phyloP scores from a whole-genome alignment of 345 rosid species.

The Boechera divaricarpa region DNA sequence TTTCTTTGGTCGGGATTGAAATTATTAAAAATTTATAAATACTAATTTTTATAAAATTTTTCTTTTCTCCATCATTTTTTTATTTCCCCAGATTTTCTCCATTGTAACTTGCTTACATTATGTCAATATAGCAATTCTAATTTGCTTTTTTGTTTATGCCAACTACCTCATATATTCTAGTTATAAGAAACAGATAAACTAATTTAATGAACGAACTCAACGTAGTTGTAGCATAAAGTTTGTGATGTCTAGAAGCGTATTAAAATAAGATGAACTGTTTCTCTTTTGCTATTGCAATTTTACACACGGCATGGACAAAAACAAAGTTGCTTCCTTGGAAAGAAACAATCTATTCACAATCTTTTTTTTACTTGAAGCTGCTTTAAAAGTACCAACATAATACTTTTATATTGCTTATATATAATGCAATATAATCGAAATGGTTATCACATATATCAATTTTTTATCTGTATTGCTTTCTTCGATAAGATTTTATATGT shows the following conservation, averaged over 20 bases:
- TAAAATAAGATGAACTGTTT: not conserved
- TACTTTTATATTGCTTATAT: constrained; percentile 7
- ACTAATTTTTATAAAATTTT: too few relatives aligned
- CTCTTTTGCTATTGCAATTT: not conserved
- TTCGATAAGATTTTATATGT: not conserved
- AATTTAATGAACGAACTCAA: not conserved
- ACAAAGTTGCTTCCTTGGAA: constrained; percentile 13
- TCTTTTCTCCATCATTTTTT: too few relatives aligned
- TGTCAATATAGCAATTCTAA: too few relatives aligned
- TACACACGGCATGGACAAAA: constrained; percentile 4
- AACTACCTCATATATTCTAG: not conserved
- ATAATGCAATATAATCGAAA: constrained; percentile 1
- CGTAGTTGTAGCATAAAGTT: not conserved
- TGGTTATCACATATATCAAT: not conserved
- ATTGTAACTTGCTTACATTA: too few relatives aligned
- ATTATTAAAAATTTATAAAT: too few relatives aligned
- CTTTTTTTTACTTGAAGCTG: constrained; percentile 10
- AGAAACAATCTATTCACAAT: constrained; percentile 13
- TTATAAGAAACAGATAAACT: not conserved
- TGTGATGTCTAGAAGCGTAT: constrained; percentile 7
- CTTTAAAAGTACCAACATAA: constrained; percentile 17
- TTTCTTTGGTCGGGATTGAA: not conserved
- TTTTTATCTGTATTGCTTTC: not conserved
- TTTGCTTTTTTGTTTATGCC: not conserved
- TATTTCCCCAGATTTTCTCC: too few relatives aligned